Conservation (phyloP, 805 yeast species). For the Candida sakaeoensis region DNA sequence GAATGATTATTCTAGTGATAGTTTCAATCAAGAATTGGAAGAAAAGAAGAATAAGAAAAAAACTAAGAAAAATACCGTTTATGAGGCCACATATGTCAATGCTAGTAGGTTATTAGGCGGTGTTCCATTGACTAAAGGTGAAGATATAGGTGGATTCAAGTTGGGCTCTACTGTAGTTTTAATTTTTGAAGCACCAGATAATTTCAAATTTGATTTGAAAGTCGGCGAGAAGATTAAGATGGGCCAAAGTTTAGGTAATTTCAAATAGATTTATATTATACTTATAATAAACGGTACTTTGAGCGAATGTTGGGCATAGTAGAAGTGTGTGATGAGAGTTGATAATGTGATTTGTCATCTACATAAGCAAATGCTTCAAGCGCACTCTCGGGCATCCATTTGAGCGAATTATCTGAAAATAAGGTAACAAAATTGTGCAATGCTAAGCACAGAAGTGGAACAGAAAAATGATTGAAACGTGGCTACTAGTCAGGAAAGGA, state of each 20-base stretch:
- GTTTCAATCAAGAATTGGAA: conserved; percentile 13
- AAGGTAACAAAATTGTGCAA: too few species aligned
- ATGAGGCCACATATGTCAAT: conserved; percentile 86
- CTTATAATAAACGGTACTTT: neutral
- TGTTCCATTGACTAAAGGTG: conserved; percentile 83
- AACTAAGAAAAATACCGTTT: conserved; percentile 73
- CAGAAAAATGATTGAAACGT: too few species aligned
- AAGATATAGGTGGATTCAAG: conserved; percentile 96
- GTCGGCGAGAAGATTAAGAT: conserved; percentile 77
- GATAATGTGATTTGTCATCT: too few species aligned
- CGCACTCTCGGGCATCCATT: too few species aligned
- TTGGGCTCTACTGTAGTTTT: conserved; percentile 95
- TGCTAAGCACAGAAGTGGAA: too few species aligned
- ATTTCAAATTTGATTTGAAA: conserved; percentile 64
- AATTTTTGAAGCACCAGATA: conserved; percentile 91
- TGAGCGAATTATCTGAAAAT: too few species aligned
- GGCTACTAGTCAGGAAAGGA: too few species aligned
- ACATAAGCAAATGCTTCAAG: too few species aligned
- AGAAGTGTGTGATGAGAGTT: neutral
- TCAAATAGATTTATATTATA: conserved; percentile 10
- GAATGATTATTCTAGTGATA: conserved; percentile 12
- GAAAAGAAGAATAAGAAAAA: conserved; percentile 29
- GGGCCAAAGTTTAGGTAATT: conserved; percentile 75
- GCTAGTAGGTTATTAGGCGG: conserved; percentile 81
- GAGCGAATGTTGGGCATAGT: neutral